Percentiles rank a stretch among this genome's conserved stretches.
These are phyloP conservation scores for Jamesozyma rosinii DNA, from an alignment of 805 yeast species.

Conservation along the genomic window DNA sequence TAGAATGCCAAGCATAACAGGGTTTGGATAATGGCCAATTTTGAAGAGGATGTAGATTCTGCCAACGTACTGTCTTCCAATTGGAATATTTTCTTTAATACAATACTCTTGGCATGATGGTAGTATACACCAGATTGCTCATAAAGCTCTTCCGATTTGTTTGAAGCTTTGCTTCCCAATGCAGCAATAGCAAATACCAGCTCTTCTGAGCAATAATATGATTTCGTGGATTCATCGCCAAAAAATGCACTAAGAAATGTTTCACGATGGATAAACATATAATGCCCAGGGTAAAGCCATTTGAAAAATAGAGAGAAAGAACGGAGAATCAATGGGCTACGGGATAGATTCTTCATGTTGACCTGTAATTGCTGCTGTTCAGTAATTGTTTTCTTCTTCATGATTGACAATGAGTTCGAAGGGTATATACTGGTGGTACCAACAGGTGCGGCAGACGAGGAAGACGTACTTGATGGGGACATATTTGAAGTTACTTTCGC, in stretches of 20 bases:
- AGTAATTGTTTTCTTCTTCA: slow-evolving; percentile 7
- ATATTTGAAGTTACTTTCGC: neutral
- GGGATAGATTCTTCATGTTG: slow-evolving; percentile 15
- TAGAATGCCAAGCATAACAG: slow-evolving; percentile 45
- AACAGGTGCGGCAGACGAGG: slow-evolving; percentile 6
- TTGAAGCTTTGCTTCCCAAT: slow-evolving; percentile 42
- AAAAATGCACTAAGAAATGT: slow-evolving; percentile 50
- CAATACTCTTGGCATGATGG: slow-evolving; percentile 35
- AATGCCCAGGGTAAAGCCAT: slow-evolving; percentile 55
- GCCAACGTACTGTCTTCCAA: slow-evolving; percentile 19
- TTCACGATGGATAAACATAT: slow-evolving; percentile 50
- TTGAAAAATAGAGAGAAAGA: slow-evolving; percentile 35
- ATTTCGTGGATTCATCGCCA: slow-evolving; percentile 27
- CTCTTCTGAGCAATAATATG: slow-evolving; percentile 43
- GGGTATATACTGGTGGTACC: slow-evolving; percentile 22
- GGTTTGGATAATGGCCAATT: slow-evolving; percentile 46
- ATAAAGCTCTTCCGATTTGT: slow-evolving; percentile 25
- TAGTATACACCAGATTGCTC: slow-evolving; percentile 36
- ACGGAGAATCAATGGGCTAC: slow-evolving; percentile 18
- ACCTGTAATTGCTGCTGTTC: slow-evolving; percentile 9
- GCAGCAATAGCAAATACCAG: slow-evolving; percentile 47
- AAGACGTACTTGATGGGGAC: neutral
- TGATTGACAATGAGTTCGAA: slow-evolving; percentile 20
- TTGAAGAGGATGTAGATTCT: slow-evolving; percentile 31
- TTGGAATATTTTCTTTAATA: slow-evolving; percentile 33